Conservation (phyloP, 208 protist genomes). For the Trypanosoma platydactyli region DNA sequence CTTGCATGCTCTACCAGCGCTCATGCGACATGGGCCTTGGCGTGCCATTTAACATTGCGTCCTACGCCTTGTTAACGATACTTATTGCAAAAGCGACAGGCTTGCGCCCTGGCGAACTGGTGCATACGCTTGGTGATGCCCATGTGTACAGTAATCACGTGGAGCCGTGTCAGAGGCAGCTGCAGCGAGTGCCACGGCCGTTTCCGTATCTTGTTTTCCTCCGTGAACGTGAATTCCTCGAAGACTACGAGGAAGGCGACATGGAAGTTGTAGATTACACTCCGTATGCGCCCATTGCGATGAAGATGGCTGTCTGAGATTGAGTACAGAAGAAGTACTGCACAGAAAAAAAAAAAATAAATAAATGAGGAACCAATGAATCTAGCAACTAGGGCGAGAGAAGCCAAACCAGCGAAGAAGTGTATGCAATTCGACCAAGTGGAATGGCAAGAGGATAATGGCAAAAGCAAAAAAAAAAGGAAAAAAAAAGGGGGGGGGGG, state of each 20-base stretch:
- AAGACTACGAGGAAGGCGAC: slow-evolving; percentile 93
- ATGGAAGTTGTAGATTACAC: slow-evolving; percentile 95
- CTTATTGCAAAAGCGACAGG: slow-evolving; percentile 92
- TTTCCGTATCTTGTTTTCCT: slow-evolving; percentile 91
- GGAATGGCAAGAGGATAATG: not conserved
- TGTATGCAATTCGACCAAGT: no score
- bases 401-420: no score
- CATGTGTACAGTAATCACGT: slow-evolving; percentile 99
- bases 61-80: slow-evolving; percentile 96
- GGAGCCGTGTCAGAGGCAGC: slow-evolving; percentile 94
- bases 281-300: slow-evolving; percentile 94
- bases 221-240: slow-evolving; percentile 75
- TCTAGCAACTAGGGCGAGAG: no score
- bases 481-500: slow-evolving; percentile 4
- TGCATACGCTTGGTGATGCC: slow-evolving; percentile 97
- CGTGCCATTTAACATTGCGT: slow-evolving; percentile 99
- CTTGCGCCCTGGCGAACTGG: slow-evolving; percentile 95
- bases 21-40: slow-evolving; percentile 98
- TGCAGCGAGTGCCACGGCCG: slow-evolving; percentile 86
- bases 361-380: not conserved
- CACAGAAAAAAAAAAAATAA: not conserved
- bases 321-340: not conserved
- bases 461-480: slow-evolving; percentile 18
- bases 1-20: slow-evolving; percentile 94
- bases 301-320: slow-evolving; percentile 97